A percentile compares a stretch with the other conserved stretches of the same genome.
Conservation (phyloP, 1,284 basidiomycete species). For the Xerocomus cyaneibrunnescens region DNA sequence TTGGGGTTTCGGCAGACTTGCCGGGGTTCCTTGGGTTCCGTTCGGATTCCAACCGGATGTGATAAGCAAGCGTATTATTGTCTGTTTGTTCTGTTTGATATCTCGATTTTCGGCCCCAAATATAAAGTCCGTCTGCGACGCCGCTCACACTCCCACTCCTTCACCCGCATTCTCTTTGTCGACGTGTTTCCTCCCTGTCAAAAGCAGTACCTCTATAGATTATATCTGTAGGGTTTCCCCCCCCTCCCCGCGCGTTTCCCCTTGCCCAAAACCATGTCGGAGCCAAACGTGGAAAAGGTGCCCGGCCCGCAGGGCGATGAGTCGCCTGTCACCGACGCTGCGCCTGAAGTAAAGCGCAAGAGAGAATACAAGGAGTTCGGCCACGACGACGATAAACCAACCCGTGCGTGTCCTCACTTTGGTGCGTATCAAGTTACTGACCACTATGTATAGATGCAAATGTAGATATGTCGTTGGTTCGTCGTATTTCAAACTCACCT, state of each 20-base stretch:
- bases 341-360: slow-evolving; percentile 58
- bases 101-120: slow-evolving; percentile 31
- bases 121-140: slow-evolving; percentile 37
- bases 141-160: slow-evolving; percentile 31
- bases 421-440: slow-evolving; percentile 3
- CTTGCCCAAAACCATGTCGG: slow-evolving; percentile 35
- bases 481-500: slow-evolving; percentile 10
- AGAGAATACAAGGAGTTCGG: slow-evolving; percentile 92
- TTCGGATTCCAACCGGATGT: slow-evolving; percentile 27
- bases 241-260: slow-evolving; percentile 2
- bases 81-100: slow-evolving; percentile 31
- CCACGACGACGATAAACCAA: slow-evolving; percentile 70
- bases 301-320: slow-evolving; percentile 51
- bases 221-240: slow-evolving; percentile 28
- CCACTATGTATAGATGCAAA: slow-evolving; percentile 58
- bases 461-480: slow-evolving; percentile 81
- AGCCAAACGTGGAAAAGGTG: slow-evolving; percentile 58
- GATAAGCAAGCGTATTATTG: slow-evolving; percentile 29
- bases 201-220: slow-evolving; percentile 28
- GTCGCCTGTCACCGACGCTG: slow-evolving; percentile 34
- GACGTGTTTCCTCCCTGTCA: slow-evolving; percentile 10
- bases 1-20: slow-evolving; percentile 15
- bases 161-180: slow-evolving; percentile 21
- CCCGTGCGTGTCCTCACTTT: slow-evolving; percentile 53
- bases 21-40: slow-evolving; percentile 26